phyloP scores from a whole-genome alignment of 495 filamentous ascomycete genomes.

The Trypethelium eluteriae region DNA sequence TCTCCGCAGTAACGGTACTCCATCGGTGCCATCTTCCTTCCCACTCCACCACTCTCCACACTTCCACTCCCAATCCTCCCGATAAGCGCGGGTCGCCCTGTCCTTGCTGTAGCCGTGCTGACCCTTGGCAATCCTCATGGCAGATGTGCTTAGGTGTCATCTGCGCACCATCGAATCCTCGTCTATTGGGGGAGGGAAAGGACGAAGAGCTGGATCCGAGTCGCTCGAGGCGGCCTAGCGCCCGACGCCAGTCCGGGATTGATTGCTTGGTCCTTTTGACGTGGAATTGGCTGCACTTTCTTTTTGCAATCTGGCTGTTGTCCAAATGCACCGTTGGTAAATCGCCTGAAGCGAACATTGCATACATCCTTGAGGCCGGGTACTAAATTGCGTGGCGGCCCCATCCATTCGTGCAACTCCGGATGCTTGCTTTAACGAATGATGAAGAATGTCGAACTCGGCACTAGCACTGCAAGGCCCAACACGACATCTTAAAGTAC shows the following conservation, averaged over 20 bases:
- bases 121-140: background rate
- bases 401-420: too few species aligned
- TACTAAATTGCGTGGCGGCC: too few species aligned
- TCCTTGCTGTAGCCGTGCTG: background rate
- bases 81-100: too few species aligned
- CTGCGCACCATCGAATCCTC: background rate
- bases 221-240: background rate
- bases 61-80: background rate
- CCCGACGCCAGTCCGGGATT: background rate
- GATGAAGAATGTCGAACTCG: too few species aligned
- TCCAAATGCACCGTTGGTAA: background rate
- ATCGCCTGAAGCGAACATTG: background rate
- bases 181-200: background rate
- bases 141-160: too few species aligned
- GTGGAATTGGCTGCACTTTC: slow-evolving; percentile 6
- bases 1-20: background rate
- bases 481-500: too few species aligned
- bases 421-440: too few species aligned
- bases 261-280: slow-evolving; percentile 4
- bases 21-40: background rate
- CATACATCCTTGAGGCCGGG: too few species aligned
- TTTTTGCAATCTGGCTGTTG: background rate
- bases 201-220: slow-evolving; percentile 1
- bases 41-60: background rate
- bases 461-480: too few species aligned